Base-by-base conservation (phyloP, 148 eudicot genomes). In the Fagopyrum homotropicum region DNA sequence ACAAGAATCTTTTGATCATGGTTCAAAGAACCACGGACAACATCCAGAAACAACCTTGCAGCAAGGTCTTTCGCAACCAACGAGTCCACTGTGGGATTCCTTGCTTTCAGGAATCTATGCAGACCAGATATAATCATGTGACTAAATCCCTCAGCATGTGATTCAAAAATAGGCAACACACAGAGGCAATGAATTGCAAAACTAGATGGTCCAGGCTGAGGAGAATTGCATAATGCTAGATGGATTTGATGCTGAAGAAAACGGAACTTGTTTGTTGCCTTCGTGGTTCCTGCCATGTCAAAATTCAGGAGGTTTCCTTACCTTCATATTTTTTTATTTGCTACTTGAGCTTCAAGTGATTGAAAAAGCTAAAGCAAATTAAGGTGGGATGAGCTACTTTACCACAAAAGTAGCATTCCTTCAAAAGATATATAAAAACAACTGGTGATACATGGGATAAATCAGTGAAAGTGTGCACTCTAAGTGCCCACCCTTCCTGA, bases 261-360 rank as follows among this genome's bases (percentile, higher is more conserved):
- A 72, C 90, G 92, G 50, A 95, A 95, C 75, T 95, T 95, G n/a
- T 77, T 80, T 8, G 96, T 81, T 74, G 98, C 98, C 85, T 89
- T 92, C 47, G 84, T 85, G 72, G 88, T 88, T 73, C 98, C 98
- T 94, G 80, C 52, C 49, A 85, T 80, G 78, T 54, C 72, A 78
- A 76, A 75, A 57, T 68, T 15, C 57, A 72, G 12, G 17, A 56
- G 68, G 46, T 49, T 9, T 29, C 22, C 51, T 57, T 47, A 72
- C 6, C 44, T 61, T 61, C 6, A 7, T 45, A 59, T 17, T 17
- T 75, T 60, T 75, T 61, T 44, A 19, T 45, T 19, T 15, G 3
- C 9, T 11, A 8, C 9, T 26, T 9, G 29, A 75, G 19, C 17
- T 59, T 22, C 22, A 49, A n/a, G 9, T 9, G 15, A 11, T 45